Conservation (phyloP, 371 early-diverging fungal genomes). For the Saksenaea vasiformis region DNA sequence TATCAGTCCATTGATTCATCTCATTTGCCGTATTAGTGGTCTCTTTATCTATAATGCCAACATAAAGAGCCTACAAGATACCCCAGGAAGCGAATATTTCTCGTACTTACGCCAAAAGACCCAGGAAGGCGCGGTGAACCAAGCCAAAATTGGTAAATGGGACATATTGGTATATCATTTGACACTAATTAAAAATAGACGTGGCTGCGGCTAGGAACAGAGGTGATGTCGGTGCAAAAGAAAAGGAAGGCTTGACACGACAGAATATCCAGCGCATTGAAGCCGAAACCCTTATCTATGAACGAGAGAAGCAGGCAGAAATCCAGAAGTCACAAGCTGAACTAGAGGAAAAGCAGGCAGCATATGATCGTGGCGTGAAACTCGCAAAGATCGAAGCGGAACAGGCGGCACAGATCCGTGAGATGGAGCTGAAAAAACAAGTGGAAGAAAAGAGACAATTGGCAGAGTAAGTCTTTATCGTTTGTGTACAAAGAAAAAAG, state of each 20-base stretch:
- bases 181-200: slow-evolving; percentile 37
- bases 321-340: slow-evolving; percentile 37
- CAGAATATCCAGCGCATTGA: slow-evolving; percentile 39
- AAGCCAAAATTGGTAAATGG: slow-evolving; percentile 55
- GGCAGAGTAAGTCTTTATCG: slow-evolving; percentile 16
- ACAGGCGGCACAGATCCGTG: slow-evolving; percentile 34
- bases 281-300: slow-evolving; percentile 38
- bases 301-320: slow-evolving; percentile 37
- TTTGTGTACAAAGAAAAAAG: not conserved
- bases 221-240: slow-evolving; percentile 53
- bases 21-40: slow-evolving; percentile 18
- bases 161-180: slow-evolving; percentile 7
- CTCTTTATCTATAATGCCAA: slow-evolving; percentile 57
- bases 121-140: slow-evolving; percentile 55
- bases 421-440: slow-evolving; percentile 45
- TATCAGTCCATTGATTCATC: not conserved
- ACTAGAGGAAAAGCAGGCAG: slow-evolving; percentile 30
- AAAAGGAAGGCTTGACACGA: slow-evolving; percentile 40
- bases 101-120: slow-evolving; percentile 44
- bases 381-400: slow-evolving; percentile 52
- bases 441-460: slow-evolving; percentile 39
- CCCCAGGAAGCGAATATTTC: slow-evolving; percentile 54
- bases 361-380: slow-evolving; percentile 31
- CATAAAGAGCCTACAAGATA: slow-evolving; percentile 48
- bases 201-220: slow-evolving; percentile 46